These are phyloP conservation scores for Lachancea cidri DNA, from an alignment of 805 yeast species.

Conservation along the genomic window DNA sequence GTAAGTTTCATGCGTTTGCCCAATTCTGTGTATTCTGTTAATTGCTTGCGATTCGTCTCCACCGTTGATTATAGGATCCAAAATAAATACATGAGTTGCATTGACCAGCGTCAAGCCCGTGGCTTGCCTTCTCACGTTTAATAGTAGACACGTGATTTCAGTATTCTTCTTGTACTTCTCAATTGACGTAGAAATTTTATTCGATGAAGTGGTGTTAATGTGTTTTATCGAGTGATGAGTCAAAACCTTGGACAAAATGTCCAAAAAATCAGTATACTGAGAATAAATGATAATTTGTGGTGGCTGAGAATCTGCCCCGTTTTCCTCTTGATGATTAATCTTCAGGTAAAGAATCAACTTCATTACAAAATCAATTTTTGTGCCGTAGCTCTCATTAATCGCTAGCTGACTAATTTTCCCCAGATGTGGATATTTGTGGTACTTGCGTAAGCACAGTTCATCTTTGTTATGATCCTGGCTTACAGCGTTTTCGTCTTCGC, in stretches of 20 bases:
- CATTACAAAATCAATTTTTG: conserved; percentile 80
- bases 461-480: background rate
- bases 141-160: conserved; percentile 71
- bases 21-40: conserved; percentile 86
- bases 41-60: conserved; percentile 87
- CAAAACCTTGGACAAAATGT: conserved; percentile 62
- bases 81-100: conserved; percentile 86
- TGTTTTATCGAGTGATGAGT: conserved; percentile 49
- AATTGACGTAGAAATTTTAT: conserved; percentile 22
- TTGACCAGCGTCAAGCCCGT: conserved; percentile 87
- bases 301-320: conserved; percentile 25
- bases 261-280: conserved; percentile 77
- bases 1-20: conserved; percentile 73
- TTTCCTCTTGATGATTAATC: conserved; percentile 38
- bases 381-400: conserved; percentile 57
- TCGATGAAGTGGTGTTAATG: conserved; percentile 42
- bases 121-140: conserved; percentile 83
- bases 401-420: conserved; percentile 41
- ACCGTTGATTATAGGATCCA: conserved; percentile 89
- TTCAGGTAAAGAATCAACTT: conserved; percentile 65
- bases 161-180: conserved; percentile 56
- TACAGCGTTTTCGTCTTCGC: background rate
- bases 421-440: conserved; percentile 28
- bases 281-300: conserved; percentile 86
- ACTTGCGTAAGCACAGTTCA: conserved; percentile 11